A percentile compares a stretch with the other conserved stretches of the same genome.
Conservation (phyloP, 2,329 filamentous ascomycete species). For the Aureobasidium sp. region DNA sequence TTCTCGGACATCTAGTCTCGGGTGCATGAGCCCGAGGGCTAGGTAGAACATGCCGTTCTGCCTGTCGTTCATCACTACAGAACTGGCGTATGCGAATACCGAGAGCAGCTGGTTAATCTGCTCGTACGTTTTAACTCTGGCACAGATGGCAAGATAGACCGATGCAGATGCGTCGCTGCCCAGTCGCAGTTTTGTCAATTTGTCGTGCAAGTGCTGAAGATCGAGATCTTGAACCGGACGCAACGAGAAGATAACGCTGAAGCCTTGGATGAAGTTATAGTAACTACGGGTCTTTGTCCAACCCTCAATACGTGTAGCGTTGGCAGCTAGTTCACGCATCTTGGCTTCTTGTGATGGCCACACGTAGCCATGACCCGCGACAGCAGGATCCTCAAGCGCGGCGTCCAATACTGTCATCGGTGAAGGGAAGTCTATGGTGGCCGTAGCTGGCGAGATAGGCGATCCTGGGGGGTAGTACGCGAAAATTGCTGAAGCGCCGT, state of each 20-base stretch:
- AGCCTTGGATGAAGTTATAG: slow-evolving; percentile 68
- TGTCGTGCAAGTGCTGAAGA: slow-evolving; percentile 85
- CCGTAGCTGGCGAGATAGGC: slow-evolving; percentile 4
- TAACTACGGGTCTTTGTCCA: slow-evolving; percentile 96
- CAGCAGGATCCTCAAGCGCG: slow-evolving; percentile 21
- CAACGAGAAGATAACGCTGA: slow-evolving; percentile 25
- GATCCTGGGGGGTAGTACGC: slow-evolving; percentile 41
- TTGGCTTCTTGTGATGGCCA: slow-evolving; percentile 80
- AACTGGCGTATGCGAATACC: slow-evolving; percentile 37
- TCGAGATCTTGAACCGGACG: slow-evolving; percentile 70
- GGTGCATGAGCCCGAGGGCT: slow-evolving; percentile 85
- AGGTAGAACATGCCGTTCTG: slow-evolving; percentile 78
- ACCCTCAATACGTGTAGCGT: slow-evolving; percentile 87
- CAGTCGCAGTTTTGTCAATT: slow-evolving; percentile 73
- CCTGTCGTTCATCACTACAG: neutral
- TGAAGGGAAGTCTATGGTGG: neutral
- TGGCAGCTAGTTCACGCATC: slow-evolving; percentile 79
- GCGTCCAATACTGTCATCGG: neutral
- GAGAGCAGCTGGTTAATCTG: slow-evolving; percentile 58
- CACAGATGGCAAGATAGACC: slow-evolving; percentile 73
- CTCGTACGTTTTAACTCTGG: slow-evolving; percentile 57
- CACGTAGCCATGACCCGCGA: slow-evolving; percentile 68
- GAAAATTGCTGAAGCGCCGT: slow-evolving; percentile 82
- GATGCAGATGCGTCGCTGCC: slow-evolving; percentile 67
- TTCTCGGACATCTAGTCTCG: slow-evolving; percentile 67